Percentiles rank a stretch among this genome's conserved stretches.
Evolutionary conservation across 176 grass and related monocot species (phyloP).

Genomic region (Pontederia crassipes): DNA sequence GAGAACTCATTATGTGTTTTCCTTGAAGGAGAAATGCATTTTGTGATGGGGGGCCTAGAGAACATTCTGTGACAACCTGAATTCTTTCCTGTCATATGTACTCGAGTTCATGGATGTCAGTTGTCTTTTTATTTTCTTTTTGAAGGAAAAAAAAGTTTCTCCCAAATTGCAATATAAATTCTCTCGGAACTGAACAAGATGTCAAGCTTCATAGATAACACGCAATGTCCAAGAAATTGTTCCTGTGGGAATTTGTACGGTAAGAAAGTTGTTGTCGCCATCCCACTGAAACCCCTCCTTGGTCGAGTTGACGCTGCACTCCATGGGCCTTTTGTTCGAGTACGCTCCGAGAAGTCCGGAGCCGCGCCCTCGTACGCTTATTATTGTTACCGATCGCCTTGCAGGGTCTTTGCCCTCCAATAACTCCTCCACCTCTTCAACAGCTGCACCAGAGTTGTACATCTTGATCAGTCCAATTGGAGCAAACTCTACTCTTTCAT

Average conservation of each 20-base stretch:
- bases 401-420: no score
- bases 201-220: slow-evolving; percentile 2
- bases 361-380: slow-evolving; percentile 16
- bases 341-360: slow-evolving; percentile 22
- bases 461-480: slow-evolving; percentile 22
- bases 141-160: no score
- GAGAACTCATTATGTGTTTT: no score
- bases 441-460: slow-evolving; percentile 24
- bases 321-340: slow-evolving; percentile 14
- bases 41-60: no score
- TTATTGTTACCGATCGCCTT: background rate
- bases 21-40: no score
- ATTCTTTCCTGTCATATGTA: no score
- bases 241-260: slow-evolving; percentile 18
- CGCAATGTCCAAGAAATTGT: slow-evolving; percentile 5
- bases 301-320: slow-evolving; percentile 12
- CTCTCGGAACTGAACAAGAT: background rate
- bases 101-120: no score
- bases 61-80: no score
- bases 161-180: no score
- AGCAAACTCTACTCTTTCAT: slow-evolving; percentile 17
- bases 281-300: slow-evolving; percentile 4
- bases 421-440: slow-evolving; percentile 7
- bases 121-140: no score
- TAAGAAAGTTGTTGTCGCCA: slow-evolving; percentile 1